phyloP scores from a whole-genome alignment of 176 grass and related monocot species.

The Zizania latifolia region DNA sequence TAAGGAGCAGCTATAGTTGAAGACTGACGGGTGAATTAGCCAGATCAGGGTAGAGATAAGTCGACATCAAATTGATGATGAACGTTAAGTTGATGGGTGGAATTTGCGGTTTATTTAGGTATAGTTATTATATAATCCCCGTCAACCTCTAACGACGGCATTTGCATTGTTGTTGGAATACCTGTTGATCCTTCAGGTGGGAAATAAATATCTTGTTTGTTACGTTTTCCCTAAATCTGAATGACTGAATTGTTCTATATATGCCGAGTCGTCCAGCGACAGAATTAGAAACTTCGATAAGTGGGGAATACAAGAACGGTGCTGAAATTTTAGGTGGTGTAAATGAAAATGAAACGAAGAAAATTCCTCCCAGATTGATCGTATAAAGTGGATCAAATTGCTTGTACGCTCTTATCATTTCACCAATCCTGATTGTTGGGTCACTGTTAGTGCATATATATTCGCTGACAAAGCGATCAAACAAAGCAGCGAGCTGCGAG shows the following conservation, averaged over 20 bases:
- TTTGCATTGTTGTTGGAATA: background rate
- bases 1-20: too few species aligned
- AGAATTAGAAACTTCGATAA: background rate
- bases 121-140: background rate
- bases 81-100: background rate
- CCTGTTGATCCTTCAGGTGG: background rate
- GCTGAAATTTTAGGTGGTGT: conserved; percentile 10
- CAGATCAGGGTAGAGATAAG: background rate
- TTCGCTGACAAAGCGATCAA: conserved; percentile 10
- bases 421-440: background rate
- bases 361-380: conserved; percentile 4
- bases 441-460: background rate
- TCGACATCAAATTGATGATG: background rate
- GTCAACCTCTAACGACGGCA: background rate
- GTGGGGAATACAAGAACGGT: background rate
- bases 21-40: background rate
- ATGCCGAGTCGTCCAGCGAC: background rate
- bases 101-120: background rate
- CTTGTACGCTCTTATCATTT: background rate
- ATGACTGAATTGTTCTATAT: background rate
- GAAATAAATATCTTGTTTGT: conserved; percentile 3
- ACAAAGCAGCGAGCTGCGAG: background rate
- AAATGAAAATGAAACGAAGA: background rate
- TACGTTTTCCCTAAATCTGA: too few species aligned
- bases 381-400: background rate